Evolutionary conservation across 805 yeast species (phyloP).

Genomic region (Candida vaughaniae): DNA sequence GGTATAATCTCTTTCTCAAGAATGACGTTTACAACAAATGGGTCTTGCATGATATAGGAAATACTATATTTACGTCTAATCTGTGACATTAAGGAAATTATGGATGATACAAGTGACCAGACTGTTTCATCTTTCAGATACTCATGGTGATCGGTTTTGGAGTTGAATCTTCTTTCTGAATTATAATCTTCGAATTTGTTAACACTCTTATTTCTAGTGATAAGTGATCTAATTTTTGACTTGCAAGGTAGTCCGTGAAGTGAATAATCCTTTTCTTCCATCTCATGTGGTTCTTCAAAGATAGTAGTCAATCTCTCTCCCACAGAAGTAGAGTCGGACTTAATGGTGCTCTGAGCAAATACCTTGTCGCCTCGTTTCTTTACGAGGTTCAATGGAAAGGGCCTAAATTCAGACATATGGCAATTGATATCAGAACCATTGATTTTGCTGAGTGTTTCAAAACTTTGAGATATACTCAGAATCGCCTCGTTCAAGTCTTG

Average conservation of each 20-base stretch:
- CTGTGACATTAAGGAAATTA: slow-evolving; percentile 5
- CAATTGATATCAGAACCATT: slow-evolving; percentile 3
- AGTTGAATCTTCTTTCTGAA: not conserved
- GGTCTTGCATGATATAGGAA: not conserved
- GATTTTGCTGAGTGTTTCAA: too few species aligned
- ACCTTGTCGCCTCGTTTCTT: not conserved
- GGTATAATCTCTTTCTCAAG: slow-evolving; percentile 3
- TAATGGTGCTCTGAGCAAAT: not conserved
- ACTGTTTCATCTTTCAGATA: not conserved
- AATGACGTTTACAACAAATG: slow-evolving; percentile 10
- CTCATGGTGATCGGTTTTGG: not conserved
- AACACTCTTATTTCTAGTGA: not conserved
- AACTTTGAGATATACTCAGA: not conserved
- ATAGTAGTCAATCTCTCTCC: slow-evolving; percentile 1
- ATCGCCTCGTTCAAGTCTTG: not conserved
- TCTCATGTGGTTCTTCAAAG: not conserved
- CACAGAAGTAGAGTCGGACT: not conserved
- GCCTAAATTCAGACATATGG: slow-evolving; percentile 9
- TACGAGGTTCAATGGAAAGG: slow-evolving; percentile 20
- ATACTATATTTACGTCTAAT: not conserved
- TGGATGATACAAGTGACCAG: not conserved
- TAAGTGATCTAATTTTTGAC: not conserved
- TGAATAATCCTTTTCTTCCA: slow-evolving; percentile 11
- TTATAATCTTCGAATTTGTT: not conserved
- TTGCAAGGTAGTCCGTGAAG: slow-evolving; percentile 16